Conservation (phyloP, 495 filamentous ascomycete genomes). For the Chaetomium fimeti region DNA sequence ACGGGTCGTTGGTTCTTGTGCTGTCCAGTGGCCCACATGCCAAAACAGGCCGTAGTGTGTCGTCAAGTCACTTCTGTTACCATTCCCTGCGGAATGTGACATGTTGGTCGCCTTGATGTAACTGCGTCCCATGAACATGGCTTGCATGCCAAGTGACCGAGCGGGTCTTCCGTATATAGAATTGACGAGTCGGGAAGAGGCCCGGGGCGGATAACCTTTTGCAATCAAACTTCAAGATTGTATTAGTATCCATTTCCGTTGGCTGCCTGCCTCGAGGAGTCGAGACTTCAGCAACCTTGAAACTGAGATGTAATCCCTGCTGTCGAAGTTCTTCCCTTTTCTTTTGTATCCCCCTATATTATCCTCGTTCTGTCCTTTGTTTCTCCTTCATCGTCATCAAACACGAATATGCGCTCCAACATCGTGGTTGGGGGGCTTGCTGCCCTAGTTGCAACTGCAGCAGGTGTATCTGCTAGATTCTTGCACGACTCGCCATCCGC, state of each 20-base stretch:
- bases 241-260: neutral
- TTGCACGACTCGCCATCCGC: neutral
- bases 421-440: neutral
- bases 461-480: neutral
- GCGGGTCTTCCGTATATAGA: neutral
- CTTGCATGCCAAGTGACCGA: neutral
- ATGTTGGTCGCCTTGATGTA: neutral
- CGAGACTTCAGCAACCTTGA: too few relatives aligned
- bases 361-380: neutral
- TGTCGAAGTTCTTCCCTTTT: too few relatives aligned
- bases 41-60: neutral
- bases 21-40: neutral
- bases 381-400: neutral
- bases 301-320: too few relatives aligned
- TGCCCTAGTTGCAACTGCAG: neutral
- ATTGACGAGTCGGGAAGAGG: neutral
- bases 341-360: too few relatives aligned
- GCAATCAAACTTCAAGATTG: too few relatives aligned
- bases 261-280: neutral
- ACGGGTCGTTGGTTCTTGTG: too few relatives aligned
- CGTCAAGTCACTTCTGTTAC: neutral
- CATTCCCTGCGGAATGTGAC: neutral
- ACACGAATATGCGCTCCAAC: constrained; percentile 2
- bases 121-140: neutral
- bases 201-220: neutral